Evolutionary conservation across 2,329 filamentous ascomycete genomes (phyloP).

Genomic region (Fusarium praegraminearum): DNA sequence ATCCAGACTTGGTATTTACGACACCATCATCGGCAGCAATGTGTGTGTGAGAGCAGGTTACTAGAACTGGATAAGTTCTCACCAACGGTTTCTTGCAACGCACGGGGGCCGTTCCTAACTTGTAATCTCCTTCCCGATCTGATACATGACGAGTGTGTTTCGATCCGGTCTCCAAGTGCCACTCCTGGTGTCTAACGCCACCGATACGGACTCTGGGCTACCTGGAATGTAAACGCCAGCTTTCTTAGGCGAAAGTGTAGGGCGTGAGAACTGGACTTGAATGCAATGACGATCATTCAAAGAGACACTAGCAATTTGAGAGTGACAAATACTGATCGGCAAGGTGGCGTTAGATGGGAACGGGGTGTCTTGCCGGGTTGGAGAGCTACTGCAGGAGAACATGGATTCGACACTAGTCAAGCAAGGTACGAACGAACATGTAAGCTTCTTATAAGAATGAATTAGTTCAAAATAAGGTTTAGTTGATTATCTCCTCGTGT

Average conservation of each 20-base stretch:
- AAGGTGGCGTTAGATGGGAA: neutral
- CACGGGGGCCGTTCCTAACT: constrained; percentile 15
- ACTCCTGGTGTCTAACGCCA: constrained; percentile 17
- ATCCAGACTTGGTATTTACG: neutral
- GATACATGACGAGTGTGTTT: neutral
- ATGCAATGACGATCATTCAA: neutral
- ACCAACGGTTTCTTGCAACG: constrained; percentile 15
- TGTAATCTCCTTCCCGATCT: neutral
- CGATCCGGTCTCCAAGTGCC: constrained; percentile 9
- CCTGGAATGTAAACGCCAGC: constrained; percentile 22
- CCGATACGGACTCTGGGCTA: constrained; percentile 13
- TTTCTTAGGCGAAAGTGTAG: neutral
- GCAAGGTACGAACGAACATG: neutral
- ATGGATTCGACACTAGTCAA: neutral
- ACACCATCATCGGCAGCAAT: neutral
- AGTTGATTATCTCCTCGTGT: neutral
- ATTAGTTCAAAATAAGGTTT: neutral
- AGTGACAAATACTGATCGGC: neutral
- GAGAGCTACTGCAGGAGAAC: neutral
- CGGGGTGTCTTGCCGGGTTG: neutral
- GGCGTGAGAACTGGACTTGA: neutral
- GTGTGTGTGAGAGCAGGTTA: neutral
- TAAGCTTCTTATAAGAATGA: neutral
- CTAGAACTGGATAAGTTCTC: neutral
- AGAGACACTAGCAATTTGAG: neutral